Percentiles rank a stretch among this genome's conserved stretches.
phyloP scores from a whole-genome alignment of 768 basidiomycete species.

The Astraeus odoratus region DNA sequence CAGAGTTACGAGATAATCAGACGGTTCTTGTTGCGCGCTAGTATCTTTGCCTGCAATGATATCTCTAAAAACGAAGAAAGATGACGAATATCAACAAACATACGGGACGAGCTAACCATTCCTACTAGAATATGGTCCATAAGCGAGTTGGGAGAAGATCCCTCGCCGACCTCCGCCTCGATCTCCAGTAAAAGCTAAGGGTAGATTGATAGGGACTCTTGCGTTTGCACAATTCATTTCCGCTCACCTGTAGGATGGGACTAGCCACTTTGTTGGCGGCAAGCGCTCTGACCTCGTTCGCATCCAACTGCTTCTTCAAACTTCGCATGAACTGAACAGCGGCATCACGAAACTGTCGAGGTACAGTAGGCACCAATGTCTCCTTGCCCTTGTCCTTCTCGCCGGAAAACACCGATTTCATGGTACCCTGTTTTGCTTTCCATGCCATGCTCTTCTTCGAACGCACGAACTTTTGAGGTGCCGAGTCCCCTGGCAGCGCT shows the following conservation, averaged over 20 bases:
- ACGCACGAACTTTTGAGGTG: slow-evolving; percentile 42
- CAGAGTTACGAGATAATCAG: slow-evolving; percentile 77
- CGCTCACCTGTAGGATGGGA: slow-evolving; percentile 61
- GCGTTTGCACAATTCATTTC: slow-evolving; percentile 2
- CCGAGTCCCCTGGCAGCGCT: slow-evolving; percentile 34
- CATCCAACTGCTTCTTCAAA: slow-evolving; percentile 47
- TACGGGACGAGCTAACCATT: slow-evolving; percentile 59
- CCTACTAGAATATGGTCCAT: slow-evolving; percentile 80
- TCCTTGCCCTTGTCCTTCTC: slow-evolving; percentile 32
- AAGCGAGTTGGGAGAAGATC: slow-evolving; percentile 58
- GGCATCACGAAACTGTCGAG: slow-evolving; percentile 43
- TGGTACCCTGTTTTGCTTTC: slow-evolving; percentile 72
- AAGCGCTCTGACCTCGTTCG: slow-evolving; percentile 71
- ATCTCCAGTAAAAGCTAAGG: slow-evolving; percentile 74
- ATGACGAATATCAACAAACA: slow-evolving; percentile 19
- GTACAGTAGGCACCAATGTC: slow-evolving; percentile 24
- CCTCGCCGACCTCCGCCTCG: slow-evolving; percentile 60
- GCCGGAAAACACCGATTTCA: slow-evolving; percentile 70
- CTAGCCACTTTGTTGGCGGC: slow-evolving; percentile 74
- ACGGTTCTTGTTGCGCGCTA: slow-evolving; percentile 44
- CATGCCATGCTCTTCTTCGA: slow-evolving; percentile 82
- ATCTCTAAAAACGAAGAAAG: background rate
- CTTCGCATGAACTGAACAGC: slow-evolving; percentile 41
- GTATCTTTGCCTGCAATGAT: slow-evolving; percentile 29
- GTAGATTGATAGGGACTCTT: slow-evolving; percentile 6